Conservation (phyloP, 2,329 filamentous ascomycete species). For the Xylaria sp. region DNA sequence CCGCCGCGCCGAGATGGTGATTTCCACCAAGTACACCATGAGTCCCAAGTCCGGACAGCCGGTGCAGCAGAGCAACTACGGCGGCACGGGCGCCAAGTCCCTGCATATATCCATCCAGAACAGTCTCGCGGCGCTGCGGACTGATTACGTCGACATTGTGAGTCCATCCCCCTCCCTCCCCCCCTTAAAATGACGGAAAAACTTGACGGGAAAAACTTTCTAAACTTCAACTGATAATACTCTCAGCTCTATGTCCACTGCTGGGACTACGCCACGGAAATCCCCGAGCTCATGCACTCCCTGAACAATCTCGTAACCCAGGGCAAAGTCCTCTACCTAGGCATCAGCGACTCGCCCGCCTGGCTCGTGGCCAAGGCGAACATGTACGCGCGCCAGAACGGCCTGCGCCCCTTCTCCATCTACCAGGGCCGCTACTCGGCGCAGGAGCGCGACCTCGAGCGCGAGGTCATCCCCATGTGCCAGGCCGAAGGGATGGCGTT, state of each 20-base stretch:
- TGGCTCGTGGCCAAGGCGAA: conserved; percentile 60
- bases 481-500: conserved; percentile 64
- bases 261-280: conserved; percentile 41
- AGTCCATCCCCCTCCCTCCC: neutral
- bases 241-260: conserved; percentile 32
- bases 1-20: conserved; percentile 63
- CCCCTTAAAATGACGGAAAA: no score
- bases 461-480: conserved; percentile 69
- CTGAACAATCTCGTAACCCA: conserved; percentile 34
- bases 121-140: conserved; percentile 53
- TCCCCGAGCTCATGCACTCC: conserved; percentile 42
- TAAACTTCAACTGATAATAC: no score
- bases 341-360: conserved; percentile 58
- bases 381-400: conserved; percentile 64
- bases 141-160: conserved; percentile 48
- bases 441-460: conserved; percentile 66
- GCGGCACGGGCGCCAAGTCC: conserved; percentile 53
- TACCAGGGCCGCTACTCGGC: conserved; percentile 72
- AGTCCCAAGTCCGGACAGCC: neutral
- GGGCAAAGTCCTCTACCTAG: conserved; percentile 40
- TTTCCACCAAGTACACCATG: conserved; percentile 63
- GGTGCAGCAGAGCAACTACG: conserved; percentile 48
- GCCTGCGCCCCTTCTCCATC: conserved; percentile 66
- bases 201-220: no score
- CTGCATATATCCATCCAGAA: conserved; percentile 53